Evolutionary conservation across 2,329 filamentous ascomycete species (phyloP), one percentile per base, ranked within the genome.

Genomic region (Arthroderma uncinatum): DNA sequence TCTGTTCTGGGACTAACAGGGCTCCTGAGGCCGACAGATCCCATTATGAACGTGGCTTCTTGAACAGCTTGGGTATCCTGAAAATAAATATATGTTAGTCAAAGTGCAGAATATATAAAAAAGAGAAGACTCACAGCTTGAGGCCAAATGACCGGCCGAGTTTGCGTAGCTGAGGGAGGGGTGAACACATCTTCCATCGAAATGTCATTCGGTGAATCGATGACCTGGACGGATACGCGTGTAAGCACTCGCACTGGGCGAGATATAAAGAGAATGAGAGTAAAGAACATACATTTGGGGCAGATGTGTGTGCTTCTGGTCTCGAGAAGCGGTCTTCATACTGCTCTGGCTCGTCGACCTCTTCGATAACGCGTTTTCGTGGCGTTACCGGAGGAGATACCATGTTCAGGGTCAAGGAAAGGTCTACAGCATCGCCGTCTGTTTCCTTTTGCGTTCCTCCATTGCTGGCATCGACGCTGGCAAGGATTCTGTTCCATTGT

Each of bases 281-380:
- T 3, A 47, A 21, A 14, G 8, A 14, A 39, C 34, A 25, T 54
- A 54, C 52, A 14, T 33, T 50, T 33, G 47, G 47, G 25, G 16
- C 8, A 33, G 47, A 47, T 6, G 19, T 9, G 8, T 2, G 2
- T 14, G 40, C n/a, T 50, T 50, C 16, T 14, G 12, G 28, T 50
- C 19, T 16, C 16, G 47, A 30, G n/a, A 50, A 50, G 16, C 3
- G 47, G 28, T 25, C 52, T 39, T 54, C 16, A 25, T 36, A 44
- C 23, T 42, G 19, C 23, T 55, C 53, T 39, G 53, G 54, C n/a
- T 48, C 40, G 3, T 56, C 54, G 21, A 56, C 54, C 21, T 56
- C 54, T 23, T 56, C 54, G 14, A 56, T 48, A 16, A 56, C 54
- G 44, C 54, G 54, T 12, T 56, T 56, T 50, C 54, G 42, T 19